Evolutionary conservation across 257 asterid species (phyloP).

Genomic region (Salvia splendens): DNA sequence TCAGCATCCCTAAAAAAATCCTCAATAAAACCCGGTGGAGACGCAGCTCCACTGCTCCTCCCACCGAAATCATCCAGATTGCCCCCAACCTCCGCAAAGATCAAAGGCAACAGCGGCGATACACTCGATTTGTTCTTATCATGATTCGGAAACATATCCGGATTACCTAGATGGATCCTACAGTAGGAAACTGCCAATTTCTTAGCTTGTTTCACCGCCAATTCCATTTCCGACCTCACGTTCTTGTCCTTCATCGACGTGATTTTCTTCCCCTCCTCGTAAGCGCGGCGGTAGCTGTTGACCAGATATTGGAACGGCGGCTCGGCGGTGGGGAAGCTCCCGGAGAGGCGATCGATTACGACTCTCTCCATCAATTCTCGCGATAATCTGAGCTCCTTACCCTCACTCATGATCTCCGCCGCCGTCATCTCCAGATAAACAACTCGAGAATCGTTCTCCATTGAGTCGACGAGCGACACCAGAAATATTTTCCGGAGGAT

Average conservation of each 20-base stretch:
- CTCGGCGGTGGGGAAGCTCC: slow-evolving; percentile 62
- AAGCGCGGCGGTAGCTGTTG: slow-evolving; percentile 73
- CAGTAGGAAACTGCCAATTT: slow-evolving; percentile 70
- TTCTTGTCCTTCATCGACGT: slow-evolving; percentile 69
- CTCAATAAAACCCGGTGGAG: slow-evolving; percentile 75
- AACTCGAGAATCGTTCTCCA: slow-evolving; percentile 66
- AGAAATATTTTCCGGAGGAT: slow-evolving; percentile 79
- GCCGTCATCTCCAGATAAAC: slow-evolving; percentile 81
- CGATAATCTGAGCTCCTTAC: slow-evolving; percentile 62
- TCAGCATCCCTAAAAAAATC: slow-evolving; percentile 82
- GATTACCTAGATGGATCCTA: slow-evolving; percentile 76
- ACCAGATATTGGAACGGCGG: slow-evolving; percentile 73
- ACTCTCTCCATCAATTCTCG: slow-evolving; percentile 84
- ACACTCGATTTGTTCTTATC: slow-evolving; percentile 41
- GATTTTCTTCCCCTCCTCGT: slow-evolving; percentile 79
- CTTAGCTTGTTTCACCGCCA: slow-evolving; percentile 68
- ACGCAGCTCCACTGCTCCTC: slow-evolving; percentile 44
- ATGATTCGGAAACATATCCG: slow-evolving; percentile 77
- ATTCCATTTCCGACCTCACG: slow-evolving; percentile 67
- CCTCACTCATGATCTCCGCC: slow-evolving; percentile 86
- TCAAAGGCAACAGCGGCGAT: slow-evolving; percentile 69
- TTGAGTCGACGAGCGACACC: slow-evolving; percentile 66
- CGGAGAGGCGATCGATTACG: slow-evolving; percentile 79
- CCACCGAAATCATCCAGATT: slow-evolving; percentile 68
- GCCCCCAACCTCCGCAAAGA: slow-evolving; percentile 71